These are phyloP conservation scores for Mantamonas sphyraenae DNA, from an alignment of 78 protist genomes.

Conservation along the genomic window DNA sequence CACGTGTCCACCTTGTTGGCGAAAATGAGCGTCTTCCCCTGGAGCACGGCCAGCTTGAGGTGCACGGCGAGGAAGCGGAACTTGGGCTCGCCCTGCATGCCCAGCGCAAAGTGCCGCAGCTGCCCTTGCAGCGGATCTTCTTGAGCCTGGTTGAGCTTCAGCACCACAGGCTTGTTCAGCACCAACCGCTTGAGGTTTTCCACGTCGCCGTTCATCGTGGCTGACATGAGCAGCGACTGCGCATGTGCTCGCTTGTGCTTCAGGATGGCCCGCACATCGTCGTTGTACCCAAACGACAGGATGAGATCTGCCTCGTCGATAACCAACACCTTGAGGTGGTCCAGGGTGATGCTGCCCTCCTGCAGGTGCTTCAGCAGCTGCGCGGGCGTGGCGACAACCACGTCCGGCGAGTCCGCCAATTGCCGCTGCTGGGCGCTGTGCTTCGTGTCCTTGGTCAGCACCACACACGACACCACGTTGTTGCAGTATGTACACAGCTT, in stretches of 20 bases:
- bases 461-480: background rate
- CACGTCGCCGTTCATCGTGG: conserved; percentile 56
- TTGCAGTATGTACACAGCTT: conserved; percentile 24
- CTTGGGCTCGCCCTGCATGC: conserved; percentile 29
- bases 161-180: conserved; percentile 41
- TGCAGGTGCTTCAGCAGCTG: too few species aligned
- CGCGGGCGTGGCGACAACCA: conserved; percentile 11
- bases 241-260: conserved; percentile 25
- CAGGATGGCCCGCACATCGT: conserved; percentile 38
- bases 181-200: conserved; percentile 44
- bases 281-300: conserved; percentile 62
- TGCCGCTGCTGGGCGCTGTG: background rate
- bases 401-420: background rate
- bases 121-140: background rate
- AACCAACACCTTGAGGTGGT: conserved; percentile 30
- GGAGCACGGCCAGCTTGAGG: conserved; percentile 44
- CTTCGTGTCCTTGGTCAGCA: background rate
- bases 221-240: conserved; percentile 80
- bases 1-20: conserved; percentile 52
- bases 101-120: background rate
- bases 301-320: conserved; percentile 84
- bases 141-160: conserved; percentile 14
- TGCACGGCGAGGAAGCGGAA: conserved; percentile 55
- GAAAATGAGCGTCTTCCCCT: conserved; percentile 69
- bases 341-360: conserved; percentile 8